phyloP scores from a whole-genome alignment of 2,329 filamentous ascomycete species.

The Colletotrichum filicis region DNA sequence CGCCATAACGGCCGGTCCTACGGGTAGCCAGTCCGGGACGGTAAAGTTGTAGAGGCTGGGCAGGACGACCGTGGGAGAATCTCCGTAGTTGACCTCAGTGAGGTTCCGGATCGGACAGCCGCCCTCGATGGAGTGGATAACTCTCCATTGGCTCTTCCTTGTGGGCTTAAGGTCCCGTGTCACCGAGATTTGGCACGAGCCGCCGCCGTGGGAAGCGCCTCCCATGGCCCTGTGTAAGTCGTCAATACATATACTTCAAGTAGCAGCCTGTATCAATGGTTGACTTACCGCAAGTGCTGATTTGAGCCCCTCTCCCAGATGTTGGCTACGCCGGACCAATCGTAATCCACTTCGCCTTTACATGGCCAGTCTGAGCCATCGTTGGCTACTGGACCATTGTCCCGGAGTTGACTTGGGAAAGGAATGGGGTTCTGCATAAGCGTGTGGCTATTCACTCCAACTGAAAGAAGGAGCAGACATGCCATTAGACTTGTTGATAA shows the following conservation, averaged over 20 bases:
- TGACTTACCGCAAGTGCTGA: neutral
- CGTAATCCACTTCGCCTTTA: neutral
- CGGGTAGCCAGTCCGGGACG: neutral
- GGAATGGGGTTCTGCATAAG: constrained; percentile 5
- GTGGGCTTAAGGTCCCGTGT: constrained; percentile 6
- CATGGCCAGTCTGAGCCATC: constrained; percentile 12
- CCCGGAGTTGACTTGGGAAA: constrained; percentile 1
- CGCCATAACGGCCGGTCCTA: constrained; percentile 12
- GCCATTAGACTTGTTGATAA: neutral
- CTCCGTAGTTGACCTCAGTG: neutral
- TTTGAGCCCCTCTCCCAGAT: neutral
- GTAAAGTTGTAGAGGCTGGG: neutral
- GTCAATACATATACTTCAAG: neutral
- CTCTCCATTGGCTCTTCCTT: neutral
- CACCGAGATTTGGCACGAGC: neutral
- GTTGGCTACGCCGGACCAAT: constrained; percentile 1
- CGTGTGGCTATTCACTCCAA: neutral
- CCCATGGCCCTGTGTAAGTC: neutral
- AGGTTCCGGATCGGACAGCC: constrained; percentile 2
- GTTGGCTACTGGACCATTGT: neutral
- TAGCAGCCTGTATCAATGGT: neutral
- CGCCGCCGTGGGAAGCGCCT: neutral
- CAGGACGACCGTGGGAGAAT: neutral
- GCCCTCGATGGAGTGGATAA: constrained; percentile 6
- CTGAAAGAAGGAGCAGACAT: neutral